phyloP scores from a whole-genome alignment of 2,329 filamentous ascomycete species.

The Aspergillus vadensis region DNA sequence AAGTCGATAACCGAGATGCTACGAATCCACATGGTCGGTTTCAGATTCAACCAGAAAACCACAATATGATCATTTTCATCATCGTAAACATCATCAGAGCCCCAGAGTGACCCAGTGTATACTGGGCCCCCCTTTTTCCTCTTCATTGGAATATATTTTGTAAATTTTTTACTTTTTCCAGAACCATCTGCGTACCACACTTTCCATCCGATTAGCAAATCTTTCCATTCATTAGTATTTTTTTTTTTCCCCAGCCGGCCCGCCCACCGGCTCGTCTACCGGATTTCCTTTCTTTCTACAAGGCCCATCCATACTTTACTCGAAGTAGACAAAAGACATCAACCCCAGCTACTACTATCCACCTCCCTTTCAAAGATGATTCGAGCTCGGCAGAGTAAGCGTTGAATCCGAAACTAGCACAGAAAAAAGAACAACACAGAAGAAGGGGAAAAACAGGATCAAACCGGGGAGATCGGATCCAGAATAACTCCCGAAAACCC shows the following conservation, averaged over 20 bases:
- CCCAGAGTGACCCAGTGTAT: no score
- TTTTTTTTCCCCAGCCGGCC: background rate
- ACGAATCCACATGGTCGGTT: background rate
- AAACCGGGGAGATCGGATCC: background rate
- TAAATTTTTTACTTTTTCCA: background rate
- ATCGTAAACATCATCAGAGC: no score
- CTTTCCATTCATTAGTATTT: background rate
- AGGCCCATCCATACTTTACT: background rate
- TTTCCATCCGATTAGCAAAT: background rate
- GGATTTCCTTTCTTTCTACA: background rate
- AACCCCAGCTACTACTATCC: no score
- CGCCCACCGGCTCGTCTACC: background rate
- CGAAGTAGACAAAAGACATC: background rate
- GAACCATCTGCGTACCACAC: background rate
- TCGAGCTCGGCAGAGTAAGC: background rate
- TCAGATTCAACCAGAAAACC: background rate
- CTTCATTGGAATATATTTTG: background rate
- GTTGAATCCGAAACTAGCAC: background rate
- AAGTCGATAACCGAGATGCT: background rate
- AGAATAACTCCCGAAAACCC: background rate
- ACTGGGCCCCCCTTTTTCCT: no score
- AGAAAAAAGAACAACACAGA: no score
- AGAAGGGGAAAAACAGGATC: no score
- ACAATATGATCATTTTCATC: background rate
- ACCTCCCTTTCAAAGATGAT: background rate